phyloP scores from a whole-genome alignment of 331 rosid species.

The Quercus lobata region DNA sequence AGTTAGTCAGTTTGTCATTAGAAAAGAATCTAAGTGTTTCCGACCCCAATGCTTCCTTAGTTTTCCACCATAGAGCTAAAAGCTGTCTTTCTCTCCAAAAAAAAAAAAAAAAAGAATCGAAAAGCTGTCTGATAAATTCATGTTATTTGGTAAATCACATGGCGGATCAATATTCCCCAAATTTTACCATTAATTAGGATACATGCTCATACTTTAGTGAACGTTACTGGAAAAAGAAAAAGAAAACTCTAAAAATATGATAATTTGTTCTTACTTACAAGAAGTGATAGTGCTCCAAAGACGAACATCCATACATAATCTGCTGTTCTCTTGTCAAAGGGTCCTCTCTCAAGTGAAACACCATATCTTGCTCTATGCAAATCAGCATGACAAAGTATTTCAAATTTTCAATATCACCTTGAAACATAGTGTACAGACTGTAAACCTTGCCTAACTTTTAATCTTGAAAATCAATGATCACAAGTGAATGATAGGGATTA shows the following conservation, averaged over 20 bases:
- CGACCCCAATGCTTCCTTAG: neutral
- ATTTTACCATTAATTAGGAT: neutral
- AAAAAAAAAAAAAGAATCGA: no score
- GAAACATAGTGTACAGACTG: no score
- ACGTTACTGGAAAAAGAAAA: no score
- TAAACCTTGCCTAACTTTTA: no score
- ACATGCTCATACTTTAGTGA: no score
- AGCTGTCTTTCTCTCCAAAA: neutral
- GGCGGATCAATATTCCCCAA: neutral
- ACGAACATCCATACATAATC: conserved; percentile 73
- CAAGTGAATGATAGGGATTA: no score
- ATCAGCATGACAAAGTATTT: neutral
- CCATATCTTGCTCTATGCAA: conserved; percentile 64
- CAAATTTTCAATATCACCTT: neutral
- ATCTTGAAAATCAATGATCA: no score
- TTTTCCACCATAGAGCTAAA: neutral
- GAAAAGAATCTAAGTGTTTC: no score
- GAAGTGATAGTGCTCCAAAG: conserved; percentile 68
- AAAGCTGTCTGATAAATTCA: neutral
- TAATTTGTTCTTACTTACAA: conserved; percentile 32
- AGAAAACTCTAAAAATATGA: neutral
- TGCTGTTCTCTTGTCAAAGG: conserved; percentile 81
- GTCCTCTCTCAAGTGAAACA: conserved; percentile 65
- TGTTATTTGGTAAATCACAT: neutral
- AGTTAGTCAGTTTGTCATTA: neutral